Conservation (phyloP, 129 eudicot genomes). For the Rutidosis leptorrhynchoides region DNA sequence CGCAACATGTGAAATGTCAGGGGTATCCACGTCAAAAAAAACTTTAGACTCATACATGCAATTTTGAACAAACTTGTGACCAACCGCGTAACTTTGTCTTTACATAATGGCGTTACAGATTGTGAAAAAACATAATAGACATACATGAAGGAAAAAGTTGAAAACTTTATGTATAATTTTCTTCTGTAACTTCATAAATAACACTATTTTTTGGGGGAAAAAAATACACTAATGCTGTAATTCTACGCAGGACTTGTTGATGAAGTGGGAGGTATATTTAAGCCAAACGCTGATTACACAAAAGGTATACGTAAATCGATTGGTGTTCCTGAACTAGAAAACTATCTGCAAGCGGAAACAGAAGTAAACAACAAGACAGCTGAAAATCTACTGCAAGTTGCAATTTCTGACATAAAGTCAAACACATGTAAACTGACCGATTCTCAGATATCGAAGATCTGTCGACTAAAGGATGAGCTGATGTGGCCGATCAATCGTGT, state of each 20-base stretch:
- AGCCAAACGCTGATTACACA: slow-evolving; percentile 20
- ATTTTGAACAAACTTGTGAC: too few relatives aligned
- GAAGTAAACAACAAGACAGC: not conserved
- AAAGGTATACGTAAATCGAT: slow-evolving; percentile 31
- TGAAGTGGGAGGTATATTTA: slow-evolving; percentile 23
- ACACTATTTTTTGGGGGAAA: not conserved
- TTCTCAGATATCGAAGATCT: slow-evolving; percentile 13
- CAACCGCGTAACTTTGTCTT: too few relatives aligned
- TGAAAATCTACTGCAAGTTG: slow-evolving; percentile 7
- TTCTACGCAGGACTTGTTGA: slow-evolving; percentile 21
- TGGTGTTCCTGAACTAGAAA: slow-evolving; percentile 37
- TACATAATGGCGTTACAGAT: too few relatives aligned
- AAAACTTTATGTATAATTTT: not conserved
- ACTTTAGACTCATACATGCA: too few relatives aligned
- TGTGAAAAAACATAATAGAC: too few relatives aligned
- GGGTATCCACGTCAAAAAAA: too few relatives aligned
- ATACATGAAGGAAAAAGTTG: too few relatives aligned
- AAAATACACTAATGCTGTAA: not conserved
- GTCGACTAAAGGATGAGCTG: slow-evolving; percentile 1
- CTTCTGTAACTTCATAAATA: not conserved
- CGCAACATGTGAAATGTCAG: too few relatives aligned
- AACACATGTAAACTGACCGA: slow-evolving; percentile 9
- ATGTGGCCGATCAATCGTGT: slow-evolving; percentile 12
- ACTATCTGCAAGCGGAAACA: slow-evolving; percentile 15
- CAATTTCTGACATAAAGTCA: slow-evolving; percentile 20